Conservation (phyloP, 352 stramenopile genomes). For the Aphanomyces cochlioides region DNA sequence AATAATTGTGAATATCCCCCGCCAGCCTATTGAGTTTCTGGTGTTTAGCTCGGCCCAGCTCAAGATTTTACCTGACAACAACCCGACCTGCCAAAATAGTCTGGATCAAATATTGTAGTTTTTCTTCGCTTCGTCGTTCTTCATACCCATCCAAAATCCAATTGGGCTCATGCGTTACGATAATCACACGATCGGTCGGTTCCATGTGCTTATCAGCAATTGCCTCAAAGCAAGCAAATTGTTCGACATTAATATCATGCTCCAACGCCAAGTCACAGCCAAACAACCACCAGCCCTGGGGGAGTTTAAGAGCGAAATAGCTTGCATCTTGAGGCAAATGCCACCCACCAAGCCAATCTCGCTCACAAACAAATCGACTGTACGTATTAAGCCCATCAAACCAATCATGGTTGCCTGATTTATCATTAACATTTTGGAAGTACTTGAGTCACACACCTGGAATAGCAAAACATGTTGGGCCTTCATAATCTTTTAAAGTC, state of each 20-base stretch:
- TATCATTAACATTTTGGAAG: no score
- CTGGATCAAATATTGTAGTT: constrained; percentile 73
- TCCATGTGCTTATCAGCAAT: constrained; percentile 73
- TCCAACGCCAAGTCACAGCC: constrained; percentile 88
- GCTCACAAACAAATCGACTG: constrained; percentile 86
- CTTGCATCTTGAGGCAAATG: constrained; percentile 88
- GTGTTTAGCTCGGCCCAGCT: background rate
- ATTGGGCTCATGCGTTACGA: constrained; percentile 89
- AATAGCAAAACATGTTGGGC: constrained; percentile 72
- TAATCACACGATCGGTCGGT: constrained; percentile 81
- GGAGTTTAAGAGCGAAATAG: constrained; percentile 89
- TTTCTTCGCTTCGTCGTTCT: constrained; percentile 58
- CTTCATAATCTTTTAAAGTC: constrained; percentile 59
- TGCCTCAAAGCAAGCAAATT: constrained; percentile 90
- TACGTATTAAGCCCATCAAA: constrained; percentile 93
- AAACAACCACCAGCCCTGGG: constrained; percentile 90
- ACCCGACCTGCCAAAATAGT: constrained; percentile 69
- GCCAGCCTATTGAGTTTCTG: constrained; percentile 45
- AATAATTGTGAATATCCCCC: constrained; percentile 94
- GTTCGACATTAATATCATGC: constrained; percentile 90
- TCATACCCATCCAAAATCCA: constrained; percentile 90
- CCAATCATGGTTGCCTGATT: constrained; percentile 90
- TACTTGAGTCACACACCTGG: constrained; percentile 30
- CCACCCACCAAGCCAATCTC: constrained; percentile 91
- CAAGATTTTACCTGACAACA: constrained; percentile 41